Conservation (phyloP, 805 yeast species). For the Metschnikowia rubicola region DNA sequence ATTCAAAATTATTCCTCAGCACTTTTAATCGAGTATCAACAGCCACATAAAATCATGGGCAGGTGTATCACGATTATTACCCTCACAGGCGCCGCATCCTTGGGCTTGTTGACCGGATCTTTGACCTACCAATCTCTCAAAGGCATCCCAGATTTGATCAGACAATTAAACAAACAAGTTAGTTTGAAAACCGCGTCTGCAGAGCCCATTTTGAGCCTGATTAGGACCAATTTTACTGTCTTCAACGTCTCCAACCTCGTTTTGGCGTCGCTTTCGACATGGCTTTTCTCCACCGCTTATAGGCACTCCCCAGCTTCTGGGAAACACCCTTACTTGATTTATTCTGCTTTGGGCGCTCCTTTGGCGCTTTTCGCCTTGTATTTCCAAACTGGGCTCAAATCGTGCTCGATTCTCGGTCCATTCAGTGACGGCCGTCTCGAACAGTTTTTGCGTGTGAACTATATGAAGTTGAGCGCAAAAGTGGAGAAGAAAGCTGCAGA, state of each 20-base stretch:
- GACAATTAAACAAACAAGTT: constrained; percentile 23
- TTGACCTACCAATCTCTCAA: constrained; percentile 40
- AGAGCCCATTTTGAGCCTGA: constrained; percentile 16
- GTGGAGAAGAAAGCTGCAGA: not conserved
- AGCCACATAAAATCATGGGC: constrained; percentile 19
- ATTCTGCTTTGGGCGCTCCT: constrained; percentile 57
- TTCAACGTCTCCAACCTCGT: constrained; percentile 30
- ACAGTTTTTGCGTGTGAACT: not conserved
- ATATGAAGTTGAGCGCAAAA: not conserved
- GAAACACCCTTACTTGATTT: constrained; percentile 72
- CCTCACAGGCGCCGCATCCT: constrained; percentile 59
- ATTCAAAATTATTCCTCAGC: not conserved
- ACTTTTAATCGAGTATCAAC: not conserved
- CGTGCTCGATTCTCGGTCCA: constrained; percentile 5
- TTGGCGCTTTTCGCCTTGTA: constrained; percentile 24
- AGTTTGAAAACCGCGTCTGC: constrained; percentile 13
- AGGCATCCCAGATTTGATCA: constrained; percentile 28
- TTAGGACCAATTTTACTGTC: constrained; percentile 20
- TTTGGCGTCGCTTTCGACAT: constrained; percentile 44
- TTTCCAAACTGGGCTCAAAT: constrained; percentile 9
- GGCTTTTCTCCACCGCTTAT: constrained; percentile 54
- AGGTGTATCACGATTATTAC: constrained; percentile 48
- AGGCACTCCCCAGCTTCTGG: constrained; percentile 50
- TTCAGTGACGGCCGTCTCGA: constrained; percentile 3
- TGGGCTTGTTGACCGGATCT: constrained; percentile 61